Evolutionary conservation across 148 eudicot genomes (phyloP).

Genomic region (Chenopodium album): DNA sequence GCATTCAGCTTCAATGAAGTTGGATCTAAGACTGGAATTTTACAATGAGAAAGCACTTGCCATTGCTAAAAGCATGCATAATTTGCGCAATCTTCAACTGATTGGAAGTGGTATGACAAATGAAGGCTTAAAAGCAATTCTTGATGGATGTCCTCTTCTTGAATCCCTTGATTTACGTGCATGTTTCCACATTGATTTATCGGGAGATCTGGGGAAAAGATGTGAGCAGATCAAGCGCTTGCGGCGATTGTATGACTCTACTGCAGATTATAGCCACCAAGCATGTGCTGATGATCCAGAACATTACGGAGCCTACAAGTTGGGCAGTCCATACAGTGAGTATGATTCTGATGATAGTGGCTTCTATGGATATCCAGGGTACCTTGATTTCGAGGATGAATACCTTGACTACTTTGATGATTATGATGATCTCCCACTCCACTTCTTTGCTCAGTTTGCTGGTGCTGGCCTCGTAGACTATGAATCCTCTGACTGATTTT

Average conservation of each 20-base stretch:
- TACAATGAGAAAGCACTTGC: slow-evolving; percentile 36
- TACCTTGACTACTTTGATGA: neutral
- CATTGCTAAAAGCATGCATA: slow-evolving; percentile 45
- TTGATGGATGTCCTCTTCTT: slow-evolving; percentile 42
- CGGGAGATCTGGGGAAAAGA: slow-evolving; percentile 31
- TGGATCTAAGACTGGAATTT: slow-evolving; percentile 16
- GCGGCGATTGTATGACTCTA: slow-evolving; percentile 29
- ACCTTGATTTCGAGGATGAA: slow-evolving; percentile 11
- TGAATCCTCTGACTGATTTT: neutral
- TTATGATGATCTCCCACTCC: neutral
- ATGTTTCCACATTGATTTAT: slow-evolving; percentile 34
- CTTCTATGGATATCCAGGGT: neutral
- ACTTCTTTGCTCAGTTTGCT: neutral
- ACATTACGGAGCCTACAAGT: neutral
- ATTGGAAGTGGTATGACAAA: slow-evolving; percentile 39
- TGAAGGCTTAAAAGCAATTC: slow-evolving; percentile 40
- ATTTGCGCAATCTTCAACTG: slow-evolving; percentile 38
- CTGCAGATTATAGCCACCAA: slow-evolving; percentile 20
- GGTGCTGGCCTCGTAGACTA: neutral
- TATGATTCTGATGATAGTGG: neutral
- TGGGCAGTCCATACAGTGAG: too few relatives aligned
- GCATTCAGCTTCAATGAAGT: slow-evolving; percentile 39
- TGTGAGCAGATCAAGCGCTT: slow-evolving; percentile 37
- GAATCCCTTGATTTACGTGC: slow-evolving; percentile 48
- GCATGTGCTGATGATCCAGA: neutral